Percentiles rank a stretch among this genome's conserved stretches.
Conservation (phyloP, 371 early-diverging fungal genomes). For the Mortierella sp. region DNA sequence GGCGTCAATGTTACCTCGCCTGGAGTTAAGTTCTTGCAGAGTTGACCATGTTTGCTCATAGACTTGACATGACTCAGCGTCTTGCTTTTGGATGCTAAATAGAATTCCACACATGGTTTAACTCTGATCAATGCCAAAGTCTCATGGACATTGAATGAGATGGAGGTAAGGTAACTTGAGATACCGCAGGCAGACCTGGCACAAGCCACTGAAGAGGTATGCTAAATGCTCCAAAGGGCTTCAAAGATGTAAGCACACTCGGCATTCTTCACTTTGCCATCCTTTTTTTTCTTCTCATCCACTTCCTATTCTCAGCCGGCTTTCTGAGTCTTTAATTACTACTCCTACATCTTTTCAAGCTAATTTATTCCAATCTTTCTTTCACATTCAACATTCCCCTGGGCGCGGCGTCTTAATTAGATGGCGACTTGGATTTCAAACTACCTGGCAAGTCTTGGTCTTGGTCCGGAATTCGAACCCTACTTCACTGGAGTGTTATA, state of each 20-base stretch:
- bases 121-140: neutral
- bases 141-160: neutral
- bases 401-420: neutral
- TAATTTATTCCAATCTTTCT: neutral
- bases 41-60: slow-evolving; percentile 56
- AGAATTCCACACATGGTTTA: slow-evolving; percentile 52
- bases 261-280: neutral
- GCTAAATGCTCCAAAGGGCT: slow-evolving; percentile 15
- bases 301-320: neutral
- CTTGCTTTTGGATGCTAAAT: slow-evolving; percentile 33
- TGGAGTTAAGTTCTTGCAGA: slow-evolving; percentile 60
- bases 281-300: neutral
- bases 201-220: slow-evolving; percentile 11
- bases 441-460: slow-evolving; percentile 43
- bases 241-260: neutral
- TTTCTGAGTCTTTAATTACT: neutral
- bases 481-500: slow-evolving; percentile 41
- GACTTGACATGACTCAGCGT: neutral
- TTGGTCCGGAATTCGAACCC: slow-evolving; percentile 44
- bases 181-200: neutral
- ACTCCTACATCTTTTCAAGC: neutral
- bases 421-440: slow-evolving; percentile 56
- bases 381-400: neutral
- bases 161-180: neutral
- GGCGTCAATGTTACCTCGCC: slow-evolving; percentile 60